Conservation (phyloP, 805 yeast species). For the Kockiozyma suomiensis region DNA sequence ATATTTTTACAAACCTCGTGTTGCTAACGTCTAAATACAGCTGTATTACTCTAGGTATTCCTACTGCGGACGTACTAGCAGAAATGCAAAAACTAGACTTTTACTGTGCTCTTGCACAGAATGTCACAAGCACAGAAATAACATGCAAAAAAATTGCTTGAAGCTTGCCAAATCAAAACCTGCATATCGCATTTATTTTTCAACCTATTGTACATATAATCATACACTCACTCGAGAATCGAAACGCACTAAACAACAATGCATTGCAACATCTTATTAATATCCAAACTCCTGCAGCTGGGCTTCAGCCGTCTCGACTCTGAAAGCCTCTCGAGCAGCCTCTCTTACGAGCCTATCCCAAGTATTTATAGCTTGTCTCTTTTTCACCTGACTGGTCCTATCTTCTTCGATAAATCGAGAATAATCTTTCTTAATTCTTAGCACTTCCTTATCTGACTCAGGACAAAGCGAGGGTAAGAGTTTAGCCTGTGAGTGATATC, state of each 20-base stretch:
- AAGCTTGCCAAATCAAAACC: too few relatives aligned
- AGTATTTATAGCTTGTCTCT: constrained; percentile 22
- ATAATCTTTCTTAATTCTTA: constrained; percentile 20
- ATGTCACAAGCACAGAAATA: constrained; percentile 25
- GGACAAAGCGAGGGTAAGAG: constrained; percentile 28
- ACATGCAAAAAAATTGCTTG: constrained; percentile 23
- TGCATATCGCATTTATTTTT: not conserved
- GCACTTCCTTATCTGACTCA: constrained; percentile 26
- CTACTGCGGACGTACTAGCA: constrained; percentile 23
- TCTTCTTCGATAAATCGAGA: constrained; percentile 20
- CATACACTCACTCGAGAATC: not conserved
- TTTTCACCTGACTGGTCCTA: constrained; percentile 12
- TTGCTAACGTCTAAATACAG: too few relatives aligned
- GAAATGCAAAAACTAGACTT: constrained; percentile 32
- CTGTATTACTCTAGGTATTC: constrained; percentile 20
- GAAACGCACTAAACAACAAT: not conserved
- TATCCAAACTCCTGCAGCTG: constrained; percentile 27
- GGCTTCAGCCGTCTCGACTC: constrained; percentile 26
- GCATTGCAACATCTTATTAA: not conserved
- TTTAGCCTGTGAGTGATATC: constrained; percentile 6
- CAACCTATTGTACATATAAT: constrained; percentile 1
- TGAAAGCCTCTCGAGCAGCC: constrained; percentile 19
- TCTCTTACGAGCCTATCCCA: constrained; percentile 29
- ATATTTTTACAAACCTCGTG: too few relatives aligned
- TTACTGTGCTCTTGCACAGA: constrained; percentile 24